Percentiles rank a stretch among this genome's conserved stretches.
Conservation (phyloP, 2,329 filamentous ascomycete species). For the Byssothecium circinans region DNA sequence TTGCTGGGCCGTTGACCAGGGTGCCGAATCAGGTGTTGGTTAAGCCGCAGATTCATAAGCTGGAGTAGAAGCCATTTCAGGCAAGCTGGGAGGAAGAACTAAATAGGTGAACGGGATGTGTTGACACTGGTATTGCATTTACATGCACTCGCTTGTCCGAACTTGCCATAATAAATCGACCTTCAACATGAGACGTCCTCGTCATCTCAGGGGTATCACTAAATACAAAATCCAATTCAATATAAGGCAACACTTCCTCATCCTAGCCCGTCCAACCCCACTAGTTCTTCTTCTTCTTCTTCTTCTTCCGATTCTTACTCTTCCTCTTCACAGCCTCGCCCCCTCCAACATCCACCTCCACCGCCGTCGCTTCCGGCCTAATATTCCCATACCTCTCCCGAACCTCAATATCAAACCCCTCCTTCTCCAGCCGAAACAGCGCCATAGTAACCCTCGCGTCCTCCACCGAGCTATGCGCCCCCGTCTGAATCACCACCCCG, state of each 20-base stretch:
- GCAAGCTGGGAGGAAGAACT: too few species aligned
- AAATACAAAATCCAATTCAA: neutral
- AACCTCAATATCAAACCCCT: conserved; percentile 81
- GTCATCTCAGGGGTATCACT: neutral
- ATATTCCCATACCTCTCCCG: conserved; percentile 59
- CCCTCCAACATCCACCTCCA: conserved; percentile 21
- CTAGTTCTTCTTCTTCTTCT: neutral
- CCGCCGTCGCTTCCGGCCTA: conserved; percentile 23
- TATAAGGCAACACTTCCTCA: neutral
- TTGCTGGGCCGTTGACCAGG: conserved; percentile 31
- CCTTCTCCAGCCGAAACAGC: conserved; percentile 80
- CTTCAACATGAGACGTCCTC: too few species aligned
- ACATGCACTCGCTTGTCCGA: too few species aligned
- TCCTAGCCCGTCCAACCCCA: too few species aligned
- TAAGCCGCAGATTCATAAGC: conserved; percentile 19
- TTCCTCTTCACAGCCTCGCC: conserved; percentile 32
- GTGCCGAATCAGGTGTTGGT: conserved; percentile 25
- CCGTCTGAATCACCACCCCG: conserved; percentile 62
- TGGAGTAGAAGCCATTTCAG: conserved; percentile 14
- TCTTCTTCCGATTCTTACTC: conserved; percentile 32
- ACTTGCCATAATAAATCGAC: neutral
- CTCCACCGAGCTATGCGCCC: conserved; percentile 64
- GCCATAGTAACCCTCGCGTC: conserved; percentile 91
- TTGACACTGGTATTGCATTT: neutral
- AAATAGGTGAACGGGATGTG: too few species aligned